Evolutionary conservation across 75 land plant genomes (phyloP).

Genomic region (Ceratopteris richardii): DNA sequence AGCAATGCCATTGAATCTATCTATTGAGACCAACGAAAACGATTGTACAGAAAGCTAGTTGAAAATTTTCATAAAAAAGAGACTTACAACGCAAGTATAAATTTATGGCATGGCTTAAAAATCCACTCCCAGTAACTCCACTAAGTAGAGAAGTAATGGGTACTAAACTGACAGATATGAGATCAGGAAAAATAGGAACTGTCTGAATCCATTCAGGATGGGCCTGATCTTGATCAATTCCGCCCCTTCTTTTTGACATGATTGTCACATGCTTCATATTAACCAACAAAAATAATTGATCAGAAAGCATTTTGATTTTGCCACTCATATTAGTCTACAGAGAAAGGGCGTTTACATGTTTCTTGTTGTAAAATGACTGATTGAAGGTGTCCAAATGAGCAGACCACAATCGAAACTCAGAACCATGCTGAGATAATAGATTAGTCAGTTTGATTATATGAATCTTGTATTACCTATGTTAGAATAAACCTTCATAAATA

Average conservation of each 20-base stretch:
- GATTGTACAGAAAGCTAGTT: too few relatives aligned
- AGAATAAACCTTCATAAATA: too few relatives aligned
- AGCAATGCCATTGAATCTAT: background rate
- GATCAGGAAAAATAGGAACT: conserved; percentile 60
- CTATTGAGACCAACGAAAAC: background rate
- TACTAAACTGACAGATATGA: conserved; percentile 82
- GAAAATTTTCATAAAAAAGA: too few relatives aligned
- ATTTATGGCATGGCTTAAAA: conserved; percentile 78
- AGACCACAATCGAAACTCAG: background rate
- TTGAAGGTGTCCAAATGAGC: background rate
- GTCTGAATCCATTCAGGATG: conserved; percentile 63
- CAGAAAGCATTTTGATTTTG: too few relatives aligned
- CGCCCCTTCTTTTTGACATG: conserved; percentile 59
- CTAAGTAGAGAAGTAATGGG: conserved; percentile 69
- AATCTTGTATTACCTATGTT: too few relatives aligned
- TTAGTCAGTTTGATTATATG: conserved; percentile 21
- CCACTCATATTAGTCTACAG: too few relatives aligned
- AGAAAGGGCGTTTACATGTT: too few relatives aligned
- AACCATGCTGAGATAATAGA: conserved; percentile 30
- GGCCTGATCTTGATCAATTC: conserved; percentile 25
- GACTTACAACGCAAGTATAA: conserved; percentile 67
- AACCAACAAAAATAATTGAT: too few relatives aligned
- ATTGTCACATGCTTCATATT: conserved; percentile 41
- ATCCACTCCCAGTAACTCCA: conserved; percentile 85
- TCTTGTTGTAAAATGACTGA: background rate